Conservation (phyloP, 768 basidiomycete genomes). For the Lactarius sp. region DNA sequence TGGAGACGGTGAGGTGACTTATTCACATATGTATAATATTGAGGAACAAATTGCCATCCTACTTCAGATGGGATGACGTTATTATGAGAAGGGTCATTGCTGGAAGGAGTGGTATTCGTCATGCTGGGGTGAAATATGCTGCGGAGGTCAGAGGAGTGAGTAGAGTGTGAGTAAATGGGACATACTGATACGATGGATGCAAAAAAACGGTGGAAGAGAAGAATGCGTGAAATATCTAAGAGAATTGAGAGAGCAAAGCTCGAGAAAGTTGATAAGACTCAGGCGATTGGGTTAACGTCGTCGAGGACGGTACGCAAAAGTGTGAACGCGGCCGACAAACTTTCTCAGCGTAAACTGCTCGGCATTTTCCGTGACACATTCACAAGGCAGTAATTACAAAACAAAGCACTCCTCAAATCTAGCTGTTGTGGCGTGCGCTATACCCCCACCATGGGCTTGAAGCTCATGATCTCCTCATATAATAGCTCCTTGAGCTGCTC, state of each 20-base stretch:
- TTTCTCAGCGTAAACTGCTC: conserved; percentile 10
- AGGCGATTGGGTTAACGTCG: conserved; percentile 14
- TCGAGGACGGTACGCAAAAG: conserved; percentile 16
- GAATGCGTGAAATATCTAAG: conserved; percentile 24
- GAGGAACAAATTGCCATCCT: conserved; percentile 98
- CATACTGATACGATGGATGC: conserved; percentile 18
- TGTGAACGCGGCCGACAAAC: conserved; percentile 16
- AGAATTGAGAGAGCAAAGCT: conserved; percentile 8
- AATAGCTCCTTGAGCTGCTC: conserved; percentile 93
- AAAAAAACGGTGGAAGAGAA: conserved; percentile 18
- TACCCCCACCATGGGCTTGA: conserved; percentile 60
- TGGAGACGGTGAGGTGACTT: conserved; percentile 95
- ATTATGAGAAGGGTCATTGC: conserved; percentile 41
- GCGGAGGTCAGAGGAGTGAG: conserved; percentile 6
- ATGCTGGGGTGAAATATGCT: conserved; percentile 29
- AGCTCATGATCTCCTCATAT: conserved; percentile 92
- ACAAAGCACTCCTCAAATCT: not conserved
- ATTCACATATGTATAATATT: conserved; percentile 99
- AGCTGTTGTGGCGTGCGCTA: conserved; percentile 22
- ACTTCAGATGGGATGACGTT: conserved; percentile 88
- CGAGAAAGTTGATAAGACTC: not conserved
- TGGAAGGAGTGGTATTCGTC: conserved; percentile 40
- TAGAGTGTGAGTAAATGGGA: not conserved
- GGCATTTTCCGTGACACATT: conserved; percentile 20
- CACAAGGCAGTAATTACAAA: not conserved